Percentiles rank a stretch among this genome's conserved stretches.
These are phyloP conservation scores for Scleroderma bovista DNA, from an alignment of 768 basidiomycete species.

Conservation along the genomic window DNA sequence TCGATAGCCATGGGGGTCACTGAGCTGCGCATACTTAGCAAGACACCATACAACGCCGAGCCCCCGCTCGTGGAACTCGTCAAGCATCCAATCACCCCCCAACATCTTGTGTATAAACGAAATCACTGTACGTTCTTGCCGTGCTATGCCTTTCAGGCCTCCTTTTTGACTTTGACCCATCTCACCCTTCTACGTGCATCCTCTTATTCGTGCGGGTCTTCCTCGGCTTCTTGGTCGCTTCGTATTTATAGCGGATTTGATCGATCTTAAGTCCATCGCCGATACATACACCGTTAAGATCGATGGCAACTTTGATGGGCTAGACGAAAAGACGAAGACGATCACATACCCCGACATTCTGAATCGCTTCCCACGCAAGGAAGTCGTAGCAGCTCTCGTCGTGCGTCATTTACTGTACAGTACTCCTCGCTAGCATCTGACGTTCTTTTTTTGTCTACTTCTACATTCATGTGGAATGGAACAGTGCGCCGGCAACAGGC, in stretches of 20 bases:
- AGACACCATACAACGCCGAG: conserved; percentile 66
- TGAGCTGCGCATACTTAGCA: conserved; percentile 14
- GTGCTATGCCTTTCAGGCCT: background rate
- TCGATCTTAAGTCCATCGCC: conserved; percentile 12
- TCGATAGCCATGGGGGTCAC: conserved; percentile 15
- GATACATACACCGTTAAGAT: conserved; percentile 22
- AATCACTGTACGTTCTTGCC: conserved; percentile 60
- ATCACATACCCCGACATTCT: conserved; percentile 21
- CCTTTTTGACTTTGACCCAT: too few relatives aligned
- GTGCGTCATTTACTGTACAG: too few relatives aligned
- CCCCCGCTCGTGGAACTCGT: conserved; percentile 55
- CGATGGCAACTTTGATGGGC: conserved; percentile 19
- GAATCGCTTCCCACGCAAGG: conserved; percentile 11
- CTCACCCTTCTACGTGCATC: too few relatives aligned
- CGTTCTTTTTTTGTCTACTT: too few relatives aligned
- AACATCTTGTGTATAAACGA: conserved; percentile 61
- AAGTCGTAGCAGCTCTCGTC: conserved; percentile 51
- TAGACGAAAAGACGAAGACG: conserved; percentile 6
- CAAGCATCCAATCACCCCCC: conserved; percentile 45
- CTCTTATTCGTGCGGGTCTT: conserved; percentile 10
- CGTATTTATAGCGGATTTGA: conserved; percentile 22
- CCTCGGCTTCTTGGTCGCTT: conserved; percentile 27
- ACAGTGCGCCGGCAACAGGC: conserved; percentile 62
- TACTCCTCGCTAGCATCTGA: too few relatives aligned
- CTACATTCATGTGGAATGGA: background rate